Evolutionary conservation across 2,329 filamentous ascomycete genomes (phyloP), one percentile per base, ranked within the genome.

Genomic region (Aspergillus aculeatinus): DNA sequence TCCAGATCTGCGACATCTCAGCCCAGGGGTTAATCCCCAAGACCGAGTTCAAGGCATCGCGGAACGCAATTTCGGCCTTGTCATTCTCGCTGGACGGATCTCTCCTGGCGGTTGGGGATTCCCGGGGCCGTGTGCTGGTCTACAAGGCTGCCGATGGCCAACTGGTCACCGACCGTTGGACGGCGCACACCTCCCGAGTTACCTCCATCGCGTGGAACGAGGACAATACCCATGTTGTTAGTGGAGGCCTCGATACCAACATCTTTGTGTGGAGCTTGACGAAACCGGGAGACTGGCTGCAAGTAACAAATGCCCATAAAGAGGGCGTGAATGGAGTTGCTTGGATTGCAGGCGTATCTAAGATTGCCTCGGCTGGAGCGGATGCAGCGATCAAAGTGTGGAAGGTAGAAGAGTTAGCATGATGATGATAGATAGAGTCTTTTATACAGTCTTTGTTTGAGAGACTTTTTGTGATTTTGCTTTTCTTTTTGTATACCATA

Each of bases 381-480:
- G 95, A 99, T 82, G 94, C 91, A 35, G 89, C 91, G 0, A 85
- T 99, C 51, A 99, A 98, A 82, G 83, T 94, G 53, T 99, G 95
- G 95, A 83, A 79, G 63, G 84, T 91, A 4, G 79, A 83, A 57
- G 83, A 82, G 0, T 68, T 89, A 69, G 63, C 71, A 68, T 76
- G 67, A 49, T 64, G 49, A n/a, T 23, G 23, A 23, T 23, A 4
- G 23, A 23, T 23, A 4, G 23, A 4, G 23, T 23, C 23, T 23
- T 16, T 16, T 12, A 12, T 4, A 6, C 11, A 12, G 11, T 35
- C 12, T 35, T 35, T 5, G 33, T 16, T 16, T 12, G 33, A 35
- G 33, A 35, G 33, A 9, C 27, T 29, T 29, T 29, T 29, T 29
- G 27, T 23, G 23, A 23, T 5, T 23, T 29, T 29, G 27, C 14